These are phyloP conservation scores for Apophysomyces sp. DNA, from an alignment of 371 early-diverging fungal species.

Conservation along the genomic window DNA sequence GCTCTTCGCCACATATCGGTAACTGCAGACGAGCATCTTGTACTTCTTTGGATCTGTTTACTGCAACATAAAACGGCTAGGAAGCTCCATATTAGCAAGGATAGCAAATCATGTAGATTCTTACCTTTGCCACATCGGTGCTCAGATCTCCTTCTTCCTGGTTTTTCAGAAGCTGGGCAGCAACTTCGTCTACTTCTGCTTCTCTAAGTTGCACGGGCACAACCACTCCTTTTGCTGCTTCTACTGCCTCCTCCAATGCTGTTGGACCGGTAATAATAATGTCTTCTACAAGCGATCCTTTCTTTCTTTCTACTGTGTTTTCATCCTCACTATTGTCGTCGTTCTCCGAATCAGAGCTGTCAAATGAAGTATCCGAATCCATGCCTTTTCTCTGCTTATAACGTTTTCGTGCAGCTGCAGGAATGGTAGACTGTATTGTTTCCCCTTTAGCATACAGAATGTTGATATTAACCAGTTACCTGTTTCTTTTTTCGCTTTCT, in stretches of 20 bases:
- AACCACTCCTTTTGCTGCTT: slow-evolving; percentile 37
- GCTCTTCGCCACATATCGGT: slow-evolving; percentile 94
- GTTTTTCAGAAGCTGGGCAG: slow-evolving; percentile 31
- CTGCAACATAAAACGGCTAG: slow-evolving; percentile 77
- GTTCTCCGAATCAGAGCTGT: slow-evolving; percentile 68
- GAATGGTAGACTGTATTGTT: slow-evolving; percentile 38
- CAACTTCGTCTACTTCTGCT: slow-evolving; percentile 46
- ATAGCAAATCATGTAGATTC: neutral
- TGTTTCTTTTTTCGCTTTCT: slow-evolving; percentile 52
- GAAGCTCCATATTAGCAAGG: neutral
- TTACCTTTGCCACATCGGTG: slow-evolving; percentile 35
- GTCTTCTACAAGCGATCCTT: slow-evolving; percentile 32
- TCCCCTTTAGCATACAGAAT: neutral
- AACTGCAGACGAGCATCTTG: slow-evolving; percentile 76
- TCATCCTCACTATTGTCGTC: slow-evolving; percentile 45
- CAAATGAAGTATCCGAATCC: slow-evolving; percentile 63
- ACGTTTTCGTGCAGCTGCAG: slow-evolving; percentile 36
- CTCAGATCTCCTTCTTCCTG: slow-evolving; percentile 45
- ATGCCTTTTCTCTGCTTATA: slow-evolving; percentile 49
- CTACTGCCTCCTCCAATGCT: slow-evolving; percentile 39
- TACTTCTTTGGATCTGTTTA: slow-evolving; percentile 74
- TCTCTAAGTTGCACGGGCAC: slow-evolving; percentile 21
- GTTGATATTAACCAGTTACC: slow-evolving; percentile 7
- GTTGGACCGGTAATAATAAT: slow-evolving; percentile 38
- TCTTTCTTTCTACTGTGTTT: slow-evolving; percentile 25